Conservation (phyloP, 306 rosid species). For the Cicer pinnatifidum region DNA sequence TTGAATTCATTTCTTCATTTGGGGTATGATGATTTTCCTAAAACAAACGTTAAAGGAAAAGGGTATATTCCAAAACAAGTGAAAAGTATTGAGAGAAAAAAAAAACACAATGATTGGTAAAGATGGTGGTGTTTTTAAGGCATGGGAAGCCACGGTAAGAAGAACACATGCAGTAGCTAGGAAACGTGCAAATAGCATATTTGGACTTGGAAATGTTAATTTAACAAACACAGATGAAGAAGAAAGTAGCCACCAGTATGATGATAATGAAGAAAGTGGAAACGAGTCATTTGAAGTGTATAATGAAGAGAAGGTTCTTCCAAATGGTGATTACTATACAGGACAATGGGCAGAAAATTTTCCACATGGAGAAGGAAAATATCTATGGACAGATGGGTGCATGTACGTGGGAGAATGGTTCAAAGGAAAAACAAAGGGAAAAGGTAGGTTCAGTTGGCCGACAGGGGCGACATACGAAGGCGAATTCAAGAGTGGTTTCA, state of each 20-base stretch:
- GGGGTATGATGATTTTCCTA: constrained; percentile 38
- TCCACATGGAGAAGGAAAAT: constrained; percentile 85
- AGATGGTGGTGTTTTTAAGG: constrained; percentile 79
- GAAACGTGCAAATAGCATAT: constrained; percentile 80
- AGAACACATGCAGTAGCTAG: constrained; percentile 80
- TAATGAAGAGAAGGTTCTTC: constrained; percentile 68
- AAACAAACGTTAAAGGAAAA: background rate
- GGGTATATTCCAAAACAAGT: constrained; percentile 22
- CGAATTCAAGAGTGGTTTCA: constrained; percentile 75
- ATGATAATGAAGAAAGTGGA: constrained; percentile 43
- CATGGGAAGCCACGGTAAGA: constrained; percentile 91
- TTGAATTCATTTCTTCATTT: constrained; percentile 39
- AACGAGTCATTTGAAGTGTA: constrained; percentile 47
- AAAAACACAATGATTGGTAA: constrained; percentile 58
- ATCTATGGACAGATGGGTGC: constrained; percentile 90
- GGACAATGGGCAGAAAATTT: constrained; percentile 81
- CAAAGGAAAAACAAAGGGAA: constrained; percentile 77
- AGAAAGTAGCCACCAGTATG: constrained; percentile 16
- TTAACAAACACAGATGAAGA: constrained; percentile 46
- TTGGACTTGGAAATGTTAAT: constrained; percentile 66
- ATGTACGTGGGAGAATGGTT: constrained; percentile 85
- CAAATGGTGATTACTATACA: constrained; percentile 86
- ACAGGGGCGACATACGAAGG: constrained; percentile 94
- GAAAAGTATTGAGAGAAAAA: background rate
- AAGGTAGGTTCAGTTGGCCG: constrained; percentile 90